Base-by-base conservation (phyloP, 148 eudicot species). In the Diospyros kaki region DNA sequence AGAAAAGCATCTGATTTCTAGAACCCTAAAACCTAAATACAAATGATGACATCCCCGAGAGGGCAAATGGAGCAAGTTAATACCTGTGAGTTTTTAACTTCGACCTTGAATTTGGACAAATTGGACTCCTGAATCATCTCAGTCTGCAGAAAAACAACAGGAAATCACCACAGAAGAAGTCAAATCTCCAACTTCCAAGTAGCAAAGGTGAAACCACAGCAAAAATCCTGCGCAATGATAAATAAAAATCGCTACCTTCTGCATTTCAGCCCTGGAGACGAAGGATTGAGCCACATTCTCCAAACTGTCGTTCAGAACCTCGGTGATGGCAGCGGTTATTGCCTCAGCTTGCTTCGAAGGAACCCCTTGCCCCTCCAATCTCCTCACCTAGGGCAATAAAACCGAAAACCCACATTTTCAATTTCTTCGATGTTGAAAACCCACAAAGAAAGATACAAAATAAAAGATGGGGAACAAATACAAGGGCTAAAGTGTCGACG, bases 31-130 rank as follows among this genome's bases (percentile, higher is more conserved):
- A n/a, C n/a, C 28, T 28, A 28, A 28, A 28, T 28, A 28, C 28
- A 28, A 28, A 28, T 28, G 28, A 28, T 28, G 28, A 28, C 28
- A 28, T 28, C 28, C 28, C 28, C 28, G 28, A 28, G 28, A 28
- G 10, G 17, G 1, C 12, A 11, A 12, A 46, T 67, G 6, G 38
- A 46, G 28, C 28, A 51, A 4, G 68, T 8, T 75, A 17, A 51
- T 88, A 94, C 97, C 97, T 90, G 97, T 44, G 92, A 91, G 81
- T 90, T 92, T 77, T 89, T 85, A 73, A 92, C 87, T 92, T 89
- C 88, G 68, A 91, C 81, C 66, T 87, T 87, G 84, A 94, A 94
- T 44, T 86, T 92, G 68, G 93, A 85, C 79, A 94, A 79, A 58
- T 85, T 92, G 15, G 95, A 78, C 53, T 94, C 98, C 54, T 89